These are phyloP conservation scores for Hypomontagnella monticulosa DNA, from an alignment of 495 filamentous ascomycete genomes.

Conservation along the genomic window DNA sequence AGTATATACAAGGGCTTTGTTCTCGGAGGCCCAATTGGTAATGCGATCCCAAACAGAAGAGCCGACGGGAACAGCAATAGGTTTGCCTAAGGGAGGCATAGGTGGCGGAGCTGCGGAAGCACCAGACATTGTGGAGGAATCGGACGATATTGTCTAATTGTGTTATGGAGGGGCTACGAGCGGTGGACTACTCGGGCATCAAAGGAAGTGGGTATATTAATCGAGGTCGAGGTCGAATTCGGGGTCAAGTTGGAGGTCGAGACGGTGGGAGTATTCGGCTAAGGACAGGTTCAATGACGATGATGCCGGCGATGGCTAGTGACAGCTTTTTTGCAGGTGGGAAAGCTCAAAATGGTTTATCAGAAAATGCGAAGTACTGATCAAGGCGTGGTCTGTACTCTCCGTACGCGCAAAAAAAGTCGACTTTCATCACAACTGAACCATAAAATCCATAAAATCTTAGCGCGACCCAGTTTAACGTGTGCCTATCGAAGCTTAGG, in stretches of 20 bases:
- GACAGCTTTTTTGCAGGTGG: background rate
- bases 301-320: background rate
- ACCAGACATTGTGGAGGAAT: slow-evolving; percentile 51
- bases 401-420: slow-evolving; percentile 33
- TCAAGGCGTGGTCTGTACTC: slow-evolving; percentile 18
- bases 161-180: slow-evolving; percentile 3
- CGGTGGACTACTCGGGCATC: slow-evolving; percentile 8
- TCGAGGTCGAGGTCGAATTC: background rate
- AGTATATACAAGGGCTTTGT: slow-evolving; percentile 95
- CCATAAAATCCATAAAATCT: background rate
- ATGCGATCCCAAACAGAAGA: slow-evolving; percentile 88
- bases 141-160: slow-evolving; percentile 2
- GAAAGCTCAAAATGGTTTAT: slow-evolving; percentile 9
- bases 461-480: slow-evolving; percentile 41
- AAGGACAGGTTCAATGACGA: background rate
- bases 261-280: background rate
- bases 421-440: slow-evolving; percentile 1
- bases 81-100: slow-evolving; percentile 49
- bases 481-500: slow-evolving; percentile 31
- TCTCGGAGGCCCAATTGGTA: slow-evolving; percentile 91
- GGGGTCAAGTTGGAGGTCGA: background rate
- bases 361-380: slow-evolving; percentile 3
- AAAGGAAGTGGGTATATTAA: background rate
- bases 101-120: slow-evolving; percentile 53
- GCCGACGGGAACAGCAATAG: slow-evolving; percentile 53